Evolutionary conservation across 2,329 filamentous ascomycete genomes (phyloP).

Genomic region (Paecilomyces variotii): DNA sequence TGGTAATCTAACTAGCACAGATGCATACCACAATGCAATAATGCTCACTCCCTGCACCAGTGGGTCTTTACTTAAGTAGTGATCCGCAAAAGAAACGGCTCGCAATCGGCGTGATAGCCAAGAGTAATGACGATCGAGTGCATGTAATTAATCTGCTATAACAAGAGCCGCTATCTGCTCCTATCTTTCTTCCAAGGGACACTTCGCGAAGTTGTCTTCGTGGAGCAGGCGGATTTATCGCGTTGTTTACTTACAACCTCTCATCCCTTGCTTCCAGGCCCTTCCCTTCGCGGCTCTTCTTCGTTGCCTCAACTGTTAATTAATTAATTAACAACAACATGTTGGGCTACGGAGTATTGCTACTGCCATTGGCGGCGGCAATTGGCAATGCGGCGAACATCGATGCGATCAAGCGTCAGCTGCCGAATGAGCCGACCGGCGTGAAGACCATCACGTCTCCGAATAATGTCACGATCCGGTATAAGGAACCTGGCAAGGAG

Average conservation of each 20-base stretch:
- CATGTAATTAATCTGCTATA: background rate
- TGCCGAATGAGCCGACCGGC: conserved; percentile 29
- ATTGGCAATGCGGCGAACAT: conserved; percentile 9
- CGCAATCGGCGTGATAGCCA: background rate
- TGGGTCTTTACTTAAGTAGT: background rate
- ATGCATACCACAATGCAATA: background rate
- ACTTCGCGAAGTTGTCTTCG: background rate
- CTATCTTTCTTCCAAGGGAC: background rate
- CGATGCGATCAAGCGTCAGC: conserved; percentile 20
- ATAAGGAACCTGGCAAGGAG: conserved; percentile 48
- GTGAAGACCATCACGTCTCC: conserved; percentile 32
- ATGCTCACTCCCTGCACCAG: background rate
- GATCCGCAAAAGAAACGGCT: background rate
- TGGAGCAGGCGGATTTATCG: conserved; percentile 5
- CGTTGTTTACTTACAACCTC: background rate
- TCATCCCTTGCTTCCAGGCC: background rate
- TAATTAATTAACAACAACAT: background rate
- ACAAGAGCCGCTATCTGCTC: background rate
- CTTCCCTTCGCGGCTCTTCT: background rate
- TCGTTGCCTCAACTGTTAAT: background rate
- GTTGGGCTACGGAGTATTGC: background rate
- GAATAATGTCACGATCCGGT: conserved; percentile 46
- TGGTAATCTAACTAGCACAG: background rate
- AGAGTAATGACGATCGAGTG: background rate
- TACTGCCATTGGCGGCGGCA: background rate